A percentile compares a stretch with the other conserved stretches of the same genome.
Conservation (phyloP, 352 stramenopile species). For the Phytophthora pluvialis region DNA sequence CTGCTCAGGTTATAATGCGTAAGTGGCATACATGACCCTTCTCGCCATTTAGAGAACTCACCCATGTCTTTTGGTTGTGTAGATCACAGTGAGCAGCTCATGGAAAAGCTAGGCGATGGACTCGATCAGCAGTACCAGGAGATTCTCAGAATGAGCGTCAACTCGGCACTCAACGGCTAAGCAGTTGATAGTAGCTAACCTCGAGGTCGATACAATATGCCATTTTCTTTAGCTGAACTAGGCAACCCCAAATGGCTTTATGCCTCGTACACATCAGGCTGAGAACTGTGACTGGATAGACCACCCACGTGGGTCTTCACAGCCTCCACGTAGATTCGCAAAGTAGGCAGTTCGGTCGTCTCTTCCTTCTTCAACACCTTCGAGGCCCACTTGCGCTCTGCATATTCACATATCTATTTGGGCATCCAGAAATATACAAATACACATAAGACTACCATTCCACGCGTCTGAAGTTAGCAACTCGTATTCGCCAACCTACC, state of each 20-base stretch:
- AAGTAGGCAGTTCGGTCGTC: conserved; percentile 67
- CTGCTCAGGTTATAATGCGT: conserved; percentile 52
- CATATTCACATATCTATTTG: conserved; percentile 91
- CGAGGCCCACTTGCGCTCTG: conserved; percentile 92
- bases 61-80: conserved; percentile 4
- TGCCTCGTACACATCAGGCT: conserved; percentile 62
- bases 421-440: background rate
- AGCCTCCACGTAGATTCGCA: conserved; percentile 77
- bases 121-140: conserved; percentile 56
- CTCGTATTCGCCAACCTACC: conserved; percentile 33
- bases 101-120: conserved; percentile 36
- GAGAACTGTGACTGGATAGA: conserved; percentile 42
- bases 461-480: background rate
- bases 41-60: background rate
- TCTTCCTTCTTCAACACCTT: conserved; percentile 89
- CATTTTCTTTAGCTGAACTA: conserved; percentile 4
- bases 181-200: background rate
- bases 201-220: background rate
- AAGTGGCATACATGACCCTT: conserved; percentile 12
- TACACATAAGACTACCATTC: background rate
- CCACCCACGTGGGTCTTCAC: conserved; percentile 72
- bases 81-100: conserved; percentile 44
- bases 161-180: conserved; percentile 14
- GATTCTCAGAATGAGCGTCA: conserved; percentile 29
- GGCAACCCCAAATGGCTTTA: conserved; percentile 23